Percentiles rank a stretch among this genome's conserved stretches.
Evolutionary conservation across 805 yeast genomes (phyloP).

Genomic region (Wickerhamomyces canadensis): DNA sequence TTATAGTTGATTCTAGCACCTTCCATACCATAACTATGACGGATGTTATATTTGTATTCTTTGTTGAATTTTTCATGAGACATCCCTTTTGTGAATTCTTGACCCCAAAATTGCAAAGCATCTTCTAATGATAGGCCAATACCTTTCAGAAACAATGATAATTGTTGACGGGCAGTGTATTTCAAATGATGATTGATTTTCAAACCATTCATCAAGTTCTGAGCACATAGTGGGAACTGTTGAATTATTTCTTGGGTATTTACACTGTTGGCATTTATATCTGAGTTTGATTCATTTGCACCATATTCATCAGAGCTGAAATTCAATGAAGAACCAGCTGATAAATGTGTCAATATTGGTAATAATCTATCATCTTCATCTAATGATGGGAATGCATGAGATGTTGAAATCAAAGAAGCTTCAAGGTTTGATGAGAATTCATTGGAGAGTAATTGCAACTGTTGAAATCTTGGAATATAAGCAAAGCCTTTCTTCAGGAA

Average conservation of each 20-base stretch:
- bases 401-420: conserved; percentile 55
- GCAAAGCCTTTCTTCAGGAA: conserved; percentile 67
- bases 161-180: conserved; percentile 80
- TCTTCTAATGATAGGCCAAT: conserved; percentile 86
- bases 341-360: conserved; percentile 76
- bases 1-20: conserved; percentile 83
- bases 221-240: conserved; percentile 82
- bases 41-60: conserved; percentile 81
- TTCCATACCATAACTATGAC: conserved; percentile 88
- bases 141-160: conserved; percentile 80
- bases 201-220: conserved; percentile 58
- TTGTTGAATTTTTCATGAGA: conserved; percentile 74
- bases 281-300: conserved; percentile 25
- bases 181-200: conserved; percentile 64
- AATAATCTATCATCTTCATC: conserved; percentile 89
- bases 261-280: conserved; percentile 58
- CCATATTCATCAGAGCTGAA: conserved; percentile 14
- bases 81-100: conserved; percentile 60
- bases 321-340: conserved; percentile 59
- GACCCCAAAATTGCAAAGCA: conserved; percentile 79
- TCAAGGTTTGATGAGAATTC: conserved; percentile 53
- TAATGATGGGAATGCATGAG: conserved; percentile 72
- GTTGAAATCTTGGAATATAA: conserved; percentile 79
- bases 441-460: conserved; percentile 58
- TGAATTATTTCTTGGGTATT: conserved; percentile 45